These are phyloP conservation scores for Aphanocladium album DNA, from an alignment of 2,329 filamentous ascomycete species.

Conservation along the genomic window DNA sequence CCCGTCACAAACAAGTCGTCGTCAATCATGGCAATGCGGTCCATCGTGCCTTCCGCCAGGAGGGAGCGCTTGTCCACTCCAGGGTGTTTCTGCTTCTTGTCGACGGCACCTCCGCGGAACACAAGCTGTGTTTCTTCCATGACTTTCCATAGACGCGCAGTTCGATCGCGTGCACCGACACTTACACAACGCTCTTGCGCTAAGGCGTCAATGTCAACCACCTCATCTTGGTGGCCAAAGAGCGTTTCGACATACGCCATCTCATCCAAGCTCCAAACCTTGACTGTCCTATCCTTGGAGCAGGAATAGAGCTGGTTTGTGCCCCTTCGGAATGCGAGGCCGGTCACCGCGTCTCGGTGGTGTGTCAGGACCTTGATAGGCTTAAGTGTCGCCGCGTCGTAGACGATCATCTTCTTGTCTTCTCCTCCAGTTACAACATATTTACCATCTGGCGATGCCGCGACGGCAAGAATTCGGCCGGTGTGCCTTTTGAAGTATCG, in stretches of 20 bases:
- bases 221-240: conserved; percentile 91
- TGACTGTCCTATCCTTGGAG: conserved; percentile 87
- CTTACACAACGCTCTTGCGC: conserved; percentile 84
- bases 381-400: conserved; percentile 74
- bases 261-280: conserved; percentile 90
- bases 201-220: conserved; percentile 77
- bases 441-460: conserved; percentile 82
- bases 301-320: conserved; percentile 91
- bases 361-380: conserved; percentile 83
- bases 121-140: conserved; percentile 92
- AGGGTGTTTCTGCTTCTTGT: conserved; percentile 44
- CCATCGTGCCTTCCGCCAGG: conserved; percentile 79
- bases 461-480: conserved; percentile 74
- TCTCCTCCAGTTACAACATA: conserved; percentile 86
- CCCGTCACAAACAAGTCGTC: conserved; percentile 88
- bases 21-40: conserved; percentile 85
- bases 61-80: conserved; percentile 46
- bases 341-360: conserved; percentile 82
- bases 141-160: conserved; percentile 92
- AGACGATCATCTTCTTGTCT: conserved; percentile 80
- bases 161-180: conserved; percentile 86
- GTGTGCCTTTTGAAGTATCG: conserved; percentile 71
- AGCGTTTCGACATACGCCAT: conserved; percentile 92
- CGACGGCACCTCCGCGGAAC: conserved; percentile 75
- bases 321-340: conserved; percentile 77